A percentile compares a stretch with the other conserved stretches of the same genome.
Evolutionary conservation across 2,329 filamentous ascomycete genomes (phyloP).

Genomic region (Erysiphe pulchra): DNA sequence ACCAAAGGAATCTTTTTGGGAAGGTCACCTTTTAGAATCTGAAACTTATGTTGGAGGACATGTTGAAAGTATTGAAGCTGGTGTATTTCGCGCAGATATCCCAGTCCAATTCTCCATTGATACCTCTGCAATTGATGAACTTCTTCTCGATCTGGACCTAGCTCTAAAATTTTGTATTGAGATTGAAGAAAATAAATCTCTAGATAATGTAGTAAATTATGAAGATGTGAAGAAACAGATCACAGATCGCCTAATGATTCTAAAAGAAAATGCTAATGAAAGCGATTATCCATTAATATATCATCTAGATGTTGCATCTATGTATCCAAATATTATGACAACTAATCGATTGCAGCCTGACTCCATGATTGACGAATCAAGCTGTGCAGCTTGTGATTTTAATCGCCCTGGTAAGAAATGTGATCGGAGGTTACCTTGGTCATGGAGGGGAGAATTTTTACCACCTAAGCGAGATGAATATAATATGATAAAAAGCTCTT

Average conservation of each 20-base stretch:
- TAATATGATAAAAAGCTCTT: conserved; percentile 87
- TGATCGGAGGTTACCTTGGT: conserved; percentile 81
- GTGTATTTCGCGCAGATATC: conserved; percentile 88
- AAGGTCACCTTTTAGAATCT: conserved; percentile 83
- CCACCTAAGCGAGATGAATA: conserved; percentile 94
- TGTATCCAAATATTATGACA: conserved; percentile 99
- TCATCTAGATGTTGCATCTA: conserved; percentile 92
- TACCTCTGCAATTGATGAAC: conserved; percentile 64
- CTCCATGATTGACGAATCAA: conserved; percentile 93
- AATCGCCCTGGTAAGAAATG: conserved; percentile 94
- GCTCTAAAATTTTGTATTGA: conserved; percentile 71
- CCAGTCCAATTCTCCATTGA: conserved; percentile 89
- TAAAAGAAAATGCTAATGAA: conserved; percentile 66
- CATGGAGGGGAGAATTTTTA: conserved; percentile 92
- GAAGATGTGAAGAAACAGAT: conserved; percentile 72
- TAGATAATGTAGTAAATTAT: conserved; percentile 61
- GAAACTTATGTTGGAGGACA: conserved; percentile 97
- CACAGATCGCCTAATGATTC: conserved; percentile 34
- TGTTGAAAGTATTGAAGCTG: conserved; percentile 96
- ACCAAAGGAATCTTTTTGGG: conserved; percentile 82
- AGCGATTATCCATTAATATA: conserved; percentile 79
- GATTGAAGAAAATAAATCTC: conserved; percentile 58
- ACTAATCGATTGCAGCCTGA: conserved; percentile 93
- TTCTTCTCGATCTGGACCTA: conserved; percentile 63
- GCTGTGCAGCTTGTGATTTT: conserved; percentile 95